phyloP scores from a whole-genome alignment of 768 basidiomycete species.

The Boletus subparvulus region DNA sequence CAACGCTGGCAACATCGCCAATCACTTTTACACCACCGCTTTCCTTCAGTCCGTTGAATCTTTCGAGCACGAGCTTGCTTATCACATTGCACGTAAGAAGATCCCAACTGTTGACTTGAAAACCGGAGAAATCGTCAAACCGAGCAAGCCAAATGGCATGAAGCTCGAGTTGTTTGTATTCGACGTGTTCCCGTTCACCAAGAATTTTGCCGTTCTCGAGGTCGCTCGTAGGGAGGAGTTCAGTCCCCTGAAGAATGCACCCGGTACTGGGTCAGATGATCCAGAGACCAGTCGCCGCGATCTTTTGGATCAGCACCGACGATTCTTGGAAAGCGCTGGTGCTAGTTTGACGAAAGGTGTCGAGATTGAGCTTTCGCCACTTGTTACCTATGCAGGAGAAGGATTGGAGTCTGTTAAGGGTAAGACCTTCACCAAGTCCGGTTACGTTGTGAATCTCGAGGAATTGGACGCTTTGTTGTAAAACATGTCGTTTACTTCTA shows the following conservation, averaged over 20 bases:
- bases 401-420: conserved; percentile 79
- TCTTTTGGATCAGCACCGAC: conserved; percentile 80
- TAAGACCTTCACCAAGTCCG: conserved; percentile 74
- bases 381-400: conserved; percentile 90
- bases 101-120: conserved; percentile 78
- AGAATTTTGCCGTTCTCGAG: conserved; percentile 82
- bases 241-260: conserved; percentile 96
- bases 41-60: conserved; percentile 77
- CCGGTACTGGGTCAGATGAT: conserved; percentile 86
- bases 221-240: conserved; percentile 89
- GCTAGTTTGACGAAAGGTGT: conserved; percentile 68
- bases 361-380: conserved; percentile 89
- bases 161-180: conserved; percentile 99
- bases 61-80: conserved; percentile 88
- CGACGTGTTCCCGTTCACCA: conserved; percentile 94
- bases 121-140: conserved; percentile 71
- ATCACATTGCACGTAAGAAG: conserved; percentile 98
- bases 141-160: conserved; percentile 94
- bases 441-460: conserved; percentile 60
- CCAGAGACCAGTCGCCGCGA: conserved; percentile 89
- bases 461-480: conserved; percentile 71
- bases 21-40: conserved; percentile 92
- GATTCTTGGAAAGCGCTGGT: conserved; percentile 81
- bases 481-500: conserved; percentile 12
- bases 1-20: conserved; percentile 95